These are phyloP conservation scores for Fusarium nanum DNA, from an alignment of 2,329 filamentous ascomycete species.

Conservation along the genomic window DNA sequence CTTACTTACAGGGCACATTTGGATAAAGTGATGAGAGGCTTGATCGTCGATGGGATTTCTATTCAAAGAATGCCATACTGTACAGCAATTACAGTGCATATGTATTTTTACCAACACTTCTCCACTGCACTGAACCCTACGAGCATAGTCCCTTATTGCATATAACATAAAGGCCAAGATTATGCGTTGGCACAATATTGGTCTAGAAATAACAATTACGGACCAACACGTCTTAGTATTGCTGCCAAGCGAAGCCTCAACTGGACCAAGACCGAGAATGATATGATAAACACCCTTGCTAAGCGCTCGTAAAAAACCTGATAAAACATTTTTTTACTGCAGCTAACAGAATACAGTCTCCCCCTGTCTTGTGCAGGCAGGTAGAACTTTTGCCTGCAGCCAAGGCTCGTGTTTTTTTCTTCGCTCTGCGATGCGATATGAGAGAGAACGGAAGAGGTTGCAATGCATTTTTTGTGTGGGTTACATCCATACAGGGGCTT, in stretches of 20 bases:
- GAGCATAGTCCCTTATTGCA: neutral
- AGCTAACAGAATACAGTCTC: neutral
- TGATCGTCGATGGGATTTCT: neutral
- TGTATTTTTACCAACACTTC: neutral
- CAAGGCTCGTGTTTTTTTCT: constrained; percentile 23
- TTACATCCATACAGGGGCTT: constrained; percentile 1
- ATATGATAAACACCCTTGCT: neutral
- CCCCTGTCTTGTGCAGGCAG: neutral
- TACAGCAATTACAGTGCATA: neutral
- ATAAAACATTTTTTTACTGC: constrained; percentile 8
- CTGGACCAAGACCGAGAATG: neutral
- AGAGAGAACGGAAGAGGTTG: neutral
- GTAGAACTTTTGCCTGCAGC: constrained; percentile 31
- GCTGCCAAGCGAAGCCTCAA: constrained; percentile 2
- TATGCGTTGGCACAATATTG: constrained; percentile 1
- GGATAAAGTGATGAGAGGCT: neutral
- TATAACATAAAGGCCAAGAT: neutral
- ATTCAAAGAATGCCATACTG: neutral
- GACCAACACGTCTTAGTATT: neutral
- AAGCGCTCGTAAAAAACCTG: constrained; percentile 5
- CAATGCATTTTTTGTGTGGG: neutral
- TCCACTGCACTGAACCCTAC: neutral
- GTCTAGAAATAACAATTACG: neutral
- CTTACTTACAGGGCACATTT: neutral
- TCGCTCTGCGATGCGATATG: neutral